Evolutionary conservation across 768 basidiomycete species (phyloP), one percentile per base, ranked within the genome.

Genomic region (Roridomyces roridus): DNA sequence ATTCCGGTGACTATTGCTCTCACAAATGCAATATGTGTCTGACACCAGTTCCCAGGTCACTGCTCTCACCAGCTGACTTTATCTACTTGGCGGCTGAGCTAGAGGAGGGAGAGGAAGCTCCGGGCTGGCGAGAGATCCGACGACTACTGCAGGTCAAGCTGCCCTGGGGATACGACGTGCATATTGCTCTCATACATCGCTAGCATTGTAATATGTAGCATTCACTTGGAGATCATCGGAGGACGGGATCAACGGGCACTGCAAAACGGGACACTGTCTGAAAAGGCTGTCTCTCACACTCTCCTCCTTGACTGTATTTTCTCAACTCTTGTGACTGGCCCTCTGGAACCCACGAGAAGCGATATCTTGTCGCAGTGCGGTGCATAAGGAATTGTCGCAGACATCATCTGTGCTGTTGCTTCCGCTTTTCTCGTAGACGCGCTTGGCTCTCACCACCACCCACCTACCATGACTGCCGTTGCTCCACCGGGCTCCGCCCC

Each of bases 61-160:
- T 98, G 59, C 77, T 98, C 35, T 91, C 89, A 6, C 92, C 96
- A 40, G 92, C 89, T 15, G 96, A 97, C 73, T 96, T 94, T 75
- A 86, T 95, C 40, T 88, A 94, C 69, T 85, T 92, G 39, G 88
- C 83, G 64, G 79, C 77, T 61, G 85, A 87, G 63, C 59, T 80
- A 59, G 68, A 72, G 67, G 83, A 85, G 57, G 80, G 74, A 51
- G 84, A 82, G 68, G 81, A 79, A 52, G 75, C 73, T 64, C 74
- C 70, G 17, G 88, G 87, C 24, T 97, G 94, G 95, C 78, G 92
- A 59, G 95, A 96, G 77, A 87, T 96, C 57, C 82, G 83, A 65
- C 77, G 95, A 64, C 68, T 97, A 65, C 67, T 94, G 28, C 91
- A 96, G 73, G 77, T 94, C 62, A 91, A 91, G 77, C 88, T 93